phyloP scores from a whole-genome alignment of 345 rosid genomes.

The Nasturtium officinale region DNA sequence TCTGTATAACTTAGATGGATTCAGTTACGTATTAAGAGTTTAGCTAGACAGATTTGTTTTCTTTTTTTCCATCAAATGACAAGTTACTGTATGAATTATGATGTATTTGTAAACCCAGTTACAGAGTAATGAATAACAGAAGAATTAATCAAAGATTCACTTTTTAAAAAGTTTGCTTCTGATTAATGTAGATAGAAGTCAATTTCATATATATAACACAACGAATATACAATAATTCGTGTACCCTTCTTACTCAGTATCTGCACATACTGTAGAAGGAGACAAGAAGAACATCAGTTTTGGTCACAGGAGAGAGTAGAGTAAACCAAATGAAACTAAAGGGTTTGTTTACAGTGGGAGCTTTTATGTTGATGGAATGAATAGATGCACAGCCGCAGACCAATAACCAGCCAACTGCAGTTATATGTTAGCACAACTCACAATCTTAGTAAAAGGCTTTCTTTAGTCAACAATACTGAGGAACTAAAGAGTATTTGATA shows the following conservation, averaged over 20 bases:
- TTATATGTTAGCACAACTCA: neutral
- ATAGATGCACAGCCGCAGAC: constrained; percentile 49
- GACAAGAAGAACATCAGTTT: neutral
- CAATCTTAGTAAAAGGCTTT: constrained; percentile 19
- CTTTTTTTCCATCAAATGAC: no score
- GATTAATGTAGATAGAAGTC: neutral
- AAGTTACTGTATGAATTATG: no score
- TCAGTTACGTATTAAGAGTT: no score
- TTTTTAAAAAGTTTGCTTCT: neutral
- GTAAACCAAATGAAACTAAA: constrained; percentile 14
- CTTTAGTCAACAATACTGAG: constrained; percentile 6
- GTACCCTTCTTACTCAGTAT: neutral
- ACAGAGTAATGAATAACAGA: no score
- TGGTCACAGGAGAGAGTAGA: constrained; percentile 9
- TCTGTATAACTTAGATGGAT: no score
- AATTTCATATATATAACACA: neutral
- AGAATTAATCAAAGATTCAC: no score
- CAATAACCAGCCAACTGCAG: constrained; percentile 76
- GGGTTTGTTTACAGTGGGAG: constrained; percentile 1
- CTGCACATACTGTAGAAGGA: constrained; percentile 5
- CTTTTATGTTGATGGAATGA: constrained; percentile 31
- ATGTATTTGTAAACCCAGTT: no score
- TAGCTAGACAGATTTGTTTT: no score
- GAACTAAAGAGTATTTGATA: constrained; percentile 7
- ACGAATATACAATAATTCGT: neutral